Conservation (phyloP, 2,329 filamentous ascomycete genomes). For the Exophiala oligosperma region DNA sequence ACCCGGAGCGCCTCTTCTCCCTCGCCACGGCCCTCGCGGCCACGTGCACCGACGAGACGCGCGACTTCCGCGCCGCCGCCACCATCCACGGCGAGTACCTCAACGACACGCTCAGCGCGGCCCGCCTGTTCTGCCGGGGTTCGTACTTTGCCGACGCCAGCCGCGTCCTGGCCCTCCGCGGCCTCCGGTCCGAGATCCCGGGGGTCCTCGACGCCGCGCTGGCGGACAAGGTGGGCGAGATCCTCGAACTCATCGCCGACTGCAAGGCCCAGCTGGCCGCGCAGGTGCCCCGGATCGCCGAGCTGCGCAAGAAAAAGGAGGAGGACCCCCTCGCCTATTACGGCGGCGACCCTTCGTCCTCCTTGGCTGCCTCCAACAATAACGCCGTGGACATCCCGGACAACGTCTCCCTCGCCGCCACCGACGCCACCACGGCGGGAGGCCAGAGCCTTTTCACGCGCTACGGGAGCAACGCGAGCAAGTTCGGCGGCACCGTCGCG, state of each 20-base stretch:
- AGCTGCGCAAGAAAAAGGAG: constrained; percentile 76
- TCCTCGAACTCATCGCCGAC: constrained; percentile 89
- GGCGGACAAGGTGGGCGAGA: constrained; percentile 74
- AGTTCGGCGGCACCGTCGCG: constrained; percentile 54
- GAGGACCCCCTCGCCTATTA: constrained; percentile 88
- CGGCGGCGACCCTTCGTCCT: constrained; percentile 67
- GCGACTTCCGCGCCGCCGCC: constrained; percentile 79
- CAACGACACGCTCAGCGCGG: constrained; percentile 66
- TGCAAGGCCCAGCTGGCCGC: constrained; percentile 82
- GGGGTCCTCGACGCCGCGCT: constrained; percentile 75
- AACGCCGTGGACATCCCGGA: constrained; percentile 75
- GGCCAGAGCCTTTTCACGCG: constrained; percentile 88
- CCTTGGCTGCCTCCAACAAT: constrained; percentile 36
- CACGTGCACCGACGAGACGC: constrained; percentile 72
- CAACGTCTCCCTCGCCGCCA: constrained; percentile 87
- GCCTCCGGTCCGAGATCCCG: constrained; percentile 62
- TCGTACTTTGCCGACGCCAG: constrained; percentile 88
- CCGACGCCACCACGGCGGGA: constrained; percentile 71
- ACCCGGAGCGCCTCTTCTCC: constrained; percentile 59
- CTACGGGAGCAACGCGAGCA: constrained; percentile 63
- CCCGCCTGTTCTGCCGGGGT: constrained; percentile 79
- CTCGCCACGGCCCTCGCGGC: constrained; percentile 77
- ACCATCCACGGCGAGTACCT: constrained; percentile 82
- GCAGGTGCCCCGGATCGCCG: constrained; percentile 81
- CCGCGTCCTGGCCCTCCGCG: constrained; percentile 66